Conservation (phyloP, 495 filamentous ascomycete species). For the Cercophora scortea region DNA sequence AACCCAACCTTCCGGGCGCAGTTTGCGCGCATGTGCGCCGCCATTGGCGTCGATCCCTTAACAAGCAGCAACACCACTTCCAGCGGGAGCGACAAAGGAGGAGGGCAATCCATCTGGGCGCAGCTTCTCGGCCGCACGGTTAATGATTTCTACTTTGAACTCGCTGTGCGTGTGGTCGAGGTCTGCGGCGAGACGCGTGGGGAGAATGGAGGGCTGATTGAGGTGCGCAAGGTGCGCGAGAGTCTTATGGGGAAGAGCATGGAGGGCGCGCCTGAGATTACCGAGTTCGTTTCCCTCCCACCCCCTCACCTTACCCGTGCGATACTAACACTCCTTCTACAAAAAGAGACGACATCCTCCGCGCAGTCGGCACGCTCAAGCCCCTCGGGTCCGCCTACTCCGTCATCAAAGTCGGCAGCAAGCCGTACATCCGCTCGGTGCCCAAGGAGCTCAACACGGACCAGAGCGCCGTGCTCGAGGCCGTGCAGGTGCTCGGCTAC, state of each 20-base stretch:
- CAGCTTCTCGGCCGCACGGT: constrained; percentile 85
- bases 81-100: constrained; percentile 23
- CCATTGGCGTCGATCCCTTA: constrained; percentile 91
- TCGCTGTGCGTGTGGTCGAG: constrained; percentile 89
- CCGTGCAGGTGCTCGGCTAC: constrained; percentile 75
- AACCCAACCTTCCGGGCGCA: constrained; percentile 92
- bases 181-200: constrained; percentile 78
- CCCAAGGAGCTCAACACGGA: constrained; percentile 96
- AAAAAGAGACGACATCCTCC: constrained; percentile 78
- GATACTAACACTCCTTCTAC: not conserved
- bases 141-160: constrained; percentile 97
- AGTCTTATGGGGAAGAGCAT: constrained; percentile 62
- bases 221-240: constrained; percentile 71
- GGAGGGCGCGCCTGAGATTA: constrained; percentile 68
- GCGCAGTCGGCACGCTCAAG: constrained; percentile 79
- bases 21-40: constrained; percentile 96
- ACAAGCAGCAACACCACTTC: constrained; percentile 52
- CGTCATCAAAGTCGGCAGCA: constrained; percentile 69
- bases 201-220: constrained; percentile 90
- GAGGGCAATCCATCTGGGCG: constrained; percentile 71
- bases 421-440: constrained; percentile 83
- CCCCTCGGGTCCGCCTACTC: constrained; percentile 85
- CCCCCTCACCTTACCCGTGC: not conserved
- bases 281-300: constrained; percentile 36
- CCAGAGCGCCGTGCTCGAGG: constrained; percentile 86